Base-by-base conservation (phyloP, 2,329 filamentous ascomycete genomes). In the Onygenales sp. region DNA sequence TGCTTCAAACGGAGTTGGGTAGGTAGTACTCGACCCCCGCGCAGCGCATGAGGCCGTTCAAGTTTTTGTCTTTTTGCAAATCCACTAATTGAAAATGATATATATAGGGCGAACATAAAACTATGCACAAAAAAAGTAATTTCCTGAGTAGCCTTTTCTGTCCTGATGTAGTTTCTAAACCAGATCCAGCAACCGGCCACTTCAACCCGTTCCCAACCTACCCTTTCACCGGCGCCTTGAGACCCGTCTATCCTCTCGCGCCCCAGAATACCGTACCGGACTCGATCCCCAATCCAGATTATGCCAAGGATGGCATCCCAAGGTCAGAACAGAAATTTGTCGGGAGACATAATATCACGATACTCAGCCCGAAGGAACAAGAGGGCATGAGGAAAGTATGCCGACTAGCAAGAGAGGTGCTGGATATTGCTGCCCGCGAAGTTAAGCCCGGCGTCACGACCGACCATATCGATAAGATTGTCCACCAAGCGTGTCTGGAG, bases 1-100 rank as follows among this genome's bases (percentile, higher is more conserved):
- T 98, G 93, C 78, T 98, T 98, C 76, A 97, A 96, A 79, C 86
- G 84, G 72, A 98, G 90, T 77, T 98, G 93, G 93, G 93, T 97
- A 83, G 63, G 82, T 13, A 8, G 62, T 62, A 58, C 62, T 62
- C 64, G 63, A 57, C 59, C 54, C 60, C 59, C 62, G 59, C 59
- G 52, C 56, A 61, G 58, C 58, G 58, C 61, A 60, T 55, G 51
- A 54, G 51, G 21, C 21, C 21, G 3, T 27, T 27, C 21, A 3
- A 27, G 21, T 27, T 27, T 27, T 27, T 27, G 21, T 27, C 21
- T 5, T 5, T 27, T 27, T 27, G 21, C 21, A 27, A 27, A 27
- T 13, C 31, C 33, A 43, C 47, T 55, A 44, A 44, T 59, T 51
- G 57, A 62, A 53, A 61, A 50, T 35, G 11, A 36, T 38, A 31